A percentile compares a stretch with the other conserved stretches of the same genome.
Conservation (phyloP, 257 asterid species). For the Orobanche coerulescens region DNA sequence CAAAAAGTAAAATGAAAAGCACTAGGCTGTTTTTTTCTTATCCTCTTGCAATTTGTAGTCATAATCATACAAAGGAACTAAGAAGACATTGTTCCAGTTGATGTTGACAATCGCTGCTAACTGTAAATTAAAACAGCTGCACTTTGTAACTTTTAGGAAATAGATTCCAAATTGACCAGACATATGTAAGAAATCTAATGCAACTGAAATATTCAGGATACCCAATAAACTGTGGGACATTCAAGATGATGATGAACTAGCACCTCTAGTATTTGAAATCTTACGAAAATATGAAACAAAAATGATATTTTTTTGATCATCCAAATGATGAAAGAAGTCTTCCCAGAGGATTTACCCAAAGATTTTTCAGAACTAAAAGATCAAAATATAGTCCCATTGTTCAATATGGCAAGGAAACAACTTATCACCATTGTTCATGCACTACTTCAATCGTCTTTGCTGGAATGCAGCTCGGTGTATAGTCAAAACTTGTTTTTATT, state of each 20-base stretch:
- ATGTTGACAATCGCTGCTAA: not conserved
- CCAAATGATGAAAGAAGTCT: not conserved
- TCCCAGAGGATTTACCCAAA: not conserved
- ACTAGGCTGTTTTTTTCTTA: not conserved
- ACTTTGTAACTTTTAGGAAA: not conserved
- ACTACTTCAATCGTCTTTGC: not conserved
- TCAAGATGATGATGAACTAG: not conserved
- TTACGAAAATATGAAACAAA: not conserved
- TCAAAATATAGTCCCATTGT: not conserved
- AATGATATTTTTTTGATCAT: not conserved
- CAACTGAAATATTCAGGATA: not conserved
- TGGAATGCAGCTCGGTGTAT: not conserved
- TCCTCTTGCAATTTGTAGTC: not conserved
- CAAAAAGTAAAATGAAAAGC: not conserved
- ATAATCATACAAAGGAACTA: not conserved
- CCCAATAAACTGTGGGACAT: not conserved
- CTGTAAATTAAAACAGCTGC: not conserved
- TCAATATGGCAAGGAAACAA: not conserved
- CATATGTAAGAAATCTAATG: not conserved
- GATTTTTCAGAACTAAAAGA: not conserved
- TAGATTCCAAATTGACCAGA: not conserved
- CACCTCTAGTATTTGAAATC: not conserved
- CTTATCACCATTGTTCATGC: no score
- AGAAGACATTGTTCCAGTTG: not conserved
- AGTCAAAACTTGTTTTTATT: not conserved